phyloP scores from a whole-genome alignment of 1,284 basidiomycete species.

The Mycena sp. region DNA sequence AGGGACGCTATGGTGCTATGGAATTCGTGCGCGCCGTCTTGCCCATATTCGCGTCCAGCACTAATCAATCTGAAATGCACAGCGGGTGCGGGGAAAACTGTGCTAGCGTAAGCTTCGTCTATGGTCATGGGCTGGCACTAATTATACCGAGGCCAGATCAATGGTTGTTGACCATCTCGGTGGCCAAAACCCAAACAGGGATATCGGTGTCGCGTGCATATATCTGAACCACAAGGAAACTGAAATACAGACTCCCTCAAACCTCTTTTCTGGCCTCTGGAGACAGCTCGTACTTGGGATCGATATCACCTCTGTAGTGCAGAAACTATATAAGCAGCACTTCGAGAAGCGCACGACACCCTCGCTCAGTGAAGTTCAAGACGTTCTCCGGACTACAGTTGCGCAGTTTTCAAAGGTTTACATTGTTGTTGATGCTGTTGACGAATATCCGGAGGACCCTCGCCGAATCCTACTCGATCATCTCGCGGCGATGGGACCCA shows the following conservation, averaged over 20 bases:
- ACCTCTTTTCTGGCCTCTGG: not conserved
- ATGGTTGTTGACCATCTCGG: slow-evolving; percentile 9
- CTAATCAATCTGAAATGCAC: not conserved
- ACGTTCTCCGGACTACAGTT: not conserved
- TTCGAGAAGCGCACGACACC: not conserved
- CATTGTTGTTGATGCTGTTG: slow-evolving; percentile 8
- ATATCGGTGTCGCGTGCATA: not conserved
- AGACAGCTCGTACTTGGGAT: not conserved
- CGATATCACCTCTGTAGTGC: not conserved
- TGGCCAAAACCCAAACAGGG: not conserved
- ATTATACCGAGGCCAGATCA: not conserved
- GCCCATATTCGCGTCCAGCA: not conserved
- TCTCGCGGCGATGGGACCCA: not conserved
- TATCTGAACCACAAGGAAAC: slow-evolving; percentile 11
- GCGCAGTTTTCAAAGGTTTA: not conserved
- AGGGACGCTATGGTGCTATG: not conserved
- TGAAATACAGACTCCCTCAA: not conserved
- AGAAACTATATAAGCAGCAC: not conserved
- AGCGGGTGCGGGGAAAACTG: slow-evolving; percentile 5
- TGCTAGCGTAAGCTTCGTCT: not conserved
- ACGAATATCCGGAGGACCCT: slow-evolving; percentile 3
- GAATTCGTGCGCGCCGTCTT: not conserved
- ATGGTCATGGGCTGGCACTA: too few relatives aligned
- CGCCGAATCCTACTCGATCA: not conserved
- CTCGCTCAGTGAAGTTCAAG: not conserved